Base-by-base conservation (phyloP, 495 filamentous ascomycete genomes). In the Talaromyces stipitatus region DNA sequence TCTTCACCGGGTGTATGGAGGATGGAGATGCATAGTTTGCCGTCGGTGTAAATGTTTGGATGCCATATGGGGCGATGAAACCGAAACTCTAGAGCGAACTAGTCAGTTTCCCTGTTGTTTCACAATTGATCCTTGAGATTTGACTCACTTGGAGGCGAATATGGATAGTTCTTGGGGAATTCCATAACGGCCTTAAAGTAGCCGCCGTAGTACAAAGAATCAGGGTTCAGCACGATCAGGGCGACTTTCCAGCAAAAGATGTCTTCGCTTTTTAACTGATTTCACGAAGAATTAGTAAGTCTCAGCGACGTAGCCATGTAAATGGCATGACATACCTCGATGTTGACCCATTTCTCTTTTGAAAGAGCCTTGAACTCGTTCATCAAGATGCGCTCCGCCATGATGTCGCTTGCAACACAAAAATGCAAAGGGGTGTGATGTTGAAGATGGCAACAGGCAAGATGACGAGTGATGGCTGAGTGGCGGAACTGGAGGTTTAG, bases 1-100 rank as follows among this genome's bases (percentile, higher is more conserved):
- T 97, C 92, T 52, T 96, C 90, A 58, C 92, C 94, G 1, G 94
- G 91, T 9, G 85, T 77, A 71, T 98, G 92, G 4, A 98, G 83
- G 63, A 98, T 98, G 38, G 92, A 96, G 68, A 98, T 97, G 76
- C 94, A 97, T 16, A 97, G 81, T 55, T 85, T 86, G 62, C 94
- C 94, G 69, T 96, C 88, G 7, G 80, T 69, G 71, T 97, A 96
- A 68, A 98, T 85, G 67, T 98, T 98, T 5, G 94, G 94, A 71
- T 98, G 94, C 70, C 85, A 90, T 46, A 92, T 79, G 22, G 91
- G 88, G 8, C 84, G 79, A 14, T 82, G 65, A 77, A 98, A 97
- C 51, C 85, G 84, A 75, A 98, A 98, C 65, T 87, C 88, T 71
- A 63, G 11, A 29, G 28, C 14, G 30, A 26, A 46, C 33, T 10